Conservation (phyloP, 1,284 basidiomycete species). For the Fomitiporia mediterranea region DNA sequence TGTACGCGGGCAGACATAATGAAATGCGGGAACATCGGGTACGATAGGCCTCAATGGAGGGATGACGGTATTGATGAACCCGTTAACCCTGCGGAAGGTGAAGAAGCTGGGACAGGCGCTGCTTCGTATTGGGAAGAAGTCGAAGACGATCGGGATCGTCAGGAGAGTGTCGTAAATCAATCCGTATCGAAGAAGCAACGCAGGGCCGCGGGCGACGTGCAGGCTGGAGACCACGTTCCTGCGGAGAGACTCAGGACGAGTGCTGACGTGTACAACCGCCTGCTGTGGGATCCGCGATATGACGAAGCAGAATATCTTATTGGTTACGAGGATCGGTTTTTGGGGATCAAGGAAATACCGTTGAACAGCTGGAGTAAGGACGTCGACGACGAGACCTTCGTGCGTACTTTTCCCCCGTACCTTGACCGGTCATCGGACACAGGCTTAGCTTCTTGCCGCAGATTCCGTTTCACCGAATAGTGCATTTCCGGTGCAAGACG, state of each 20-base stretch:
- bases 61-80: slow-evolving; percentile 23
- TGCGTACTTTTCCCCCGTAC: slow-evolving; percentile 16
- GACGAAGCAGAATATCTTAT: slow-evolving; percentile 22
- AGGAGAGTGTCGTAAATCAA: slow-evolving; percentile 12
- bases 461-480: slow-evolving; percentile 26
- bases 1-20: slow-evolving; percentile 11
- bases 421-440: not conserved
- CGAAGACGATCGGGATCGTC: slow-evolving; percentile 10
- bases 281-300: slow-evolving; percentile 24
- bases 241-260: slow-evolving; percentile 22
- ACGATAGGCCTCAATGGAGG: slow-evolving; percentile 11
- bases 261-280: slow-evolving; percentile 24
- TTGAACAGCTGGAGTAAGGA: slow-evolving; percentile 24
- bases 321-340: slow-evolving; percentile 27
- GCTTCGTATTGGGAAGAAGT: slow-evolving; percentile 2
- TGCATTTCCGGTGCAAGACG: slow-evolving; percentile 23
- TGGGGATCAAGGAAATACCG: slow-evolving; percentile 23
- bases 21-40: slow-evolving; percentile 5
- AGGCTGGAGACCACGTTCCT: slow-evolving; percentile 12
- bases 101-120: slow-evolving; percentile 1
- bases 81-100: slow-evolving; percentile 14
- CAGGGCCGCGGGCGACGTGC: not conserved
- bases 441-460: slow-evolving; percentile 3
- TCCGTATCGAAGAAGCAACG: slow-evolving; percentile 6
- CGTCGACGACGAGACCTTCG: slow-evolving; percentile 26